Evolutionary conservation across 805 yeast genomes (phyloP).

Genomic region (Wickerhamiella bombiphila): DNA sequence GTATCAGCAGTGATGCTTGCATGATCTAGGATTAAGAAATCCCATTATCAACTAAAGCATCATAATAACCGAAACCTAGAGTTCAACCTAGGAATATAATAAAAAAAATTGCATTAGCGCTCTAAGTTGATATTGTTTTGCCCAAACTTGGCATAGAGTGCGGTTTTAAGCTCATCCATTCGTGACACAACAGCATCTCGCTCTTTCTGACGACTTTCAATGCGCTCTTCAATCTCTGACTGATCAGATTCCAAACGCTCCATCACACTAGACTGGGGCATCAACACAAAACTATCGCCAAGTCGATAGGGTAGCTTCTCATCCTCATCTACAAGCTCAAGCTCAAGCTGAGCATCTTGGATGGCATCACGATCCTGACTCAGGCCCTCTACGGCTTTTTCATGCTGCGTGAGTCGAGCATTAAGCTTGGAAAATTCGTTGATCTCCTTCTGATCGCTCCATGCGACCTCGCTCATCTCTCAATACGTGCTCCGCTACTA

Average conservation of each 20-base stretch:
- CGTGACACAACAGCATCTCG: constrained; percentile 40
- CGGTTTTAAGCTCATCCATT: constrained; percentile 48
- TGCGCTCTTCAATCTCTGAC: constrained; percentile 35
- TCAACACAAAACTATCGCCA: constrained; percentile 63
- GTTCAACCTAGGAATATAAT: neutral
- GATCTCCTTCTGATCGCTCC: constrained; percentile 82
- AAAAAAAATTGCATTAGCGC: constrained; percentile 23
- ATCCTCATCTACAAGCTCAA: constrained; percentile 64
- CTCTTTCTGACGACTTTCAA: constrained; percentile 32
- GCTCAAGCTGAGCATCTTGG: constrained; percentile 72
- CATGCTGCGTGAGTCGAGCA: constrained; percentile 46
- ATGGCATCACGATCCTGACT: constrained; percentile 70
- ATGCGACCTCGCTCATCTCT: constrained; percentile 43
- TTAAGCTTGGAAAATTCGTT: constrained; percentile 78
- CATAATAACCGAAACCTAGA: too few species aligned
- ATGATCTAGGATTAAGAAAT: too few species aligned
- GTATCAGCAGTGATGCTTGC: too few species aligned
- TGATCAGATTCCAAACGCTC: constrained; percentile 51
- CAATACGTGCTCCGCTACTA: too few species aligned
- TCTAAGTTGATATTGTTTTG: constrained; percentile 67
- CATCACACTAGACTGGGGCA: constrained; percentile 53
- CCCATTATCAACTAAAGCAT: too few species aligned
- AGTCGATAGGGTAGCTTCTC: constrained; percentile 43
- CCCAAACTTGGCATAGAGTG: constrained; percentile 82
- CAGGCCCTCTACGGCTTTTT: constrained; percentile 33